A percentile compares a stretch with the other conserved stretches of the same genome.
Evolutionary conservation across 2,329 filamentous ascomycete genomes (phyloP).

Genomic region (Exserohilum rostratum): DNA sequence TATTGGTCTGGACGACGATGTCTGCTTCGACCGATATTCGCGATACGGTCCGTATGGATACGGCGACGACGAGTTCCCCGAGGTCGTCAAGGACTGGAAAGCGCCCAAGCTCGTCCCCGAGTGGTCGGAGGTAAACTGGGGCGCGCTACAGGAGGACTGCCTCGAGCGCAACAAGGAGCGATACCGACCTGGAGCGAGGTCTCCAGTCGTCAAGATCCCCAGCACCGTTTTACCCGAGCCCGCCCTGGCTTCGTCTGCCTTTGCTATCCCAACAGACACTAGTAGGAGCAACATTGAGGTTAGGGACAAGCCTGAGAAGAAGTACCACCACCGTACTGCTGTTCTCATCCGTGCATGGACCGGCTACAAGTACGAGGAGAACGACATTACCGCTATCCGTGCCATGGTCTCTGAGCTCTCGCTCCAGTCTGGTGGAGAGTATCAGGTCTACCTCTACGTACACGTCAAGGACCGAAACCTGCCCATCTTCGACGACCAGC

Average conservation of each 20-base stretch:
- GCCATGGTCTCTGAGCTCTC: constrained; percentile 55
- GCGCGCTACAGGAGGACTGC: constrained; percentile 70
- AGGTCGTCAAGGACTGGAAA: constrained; percentile 54
- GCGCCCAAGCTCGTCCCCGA: constrained; percentile 51
- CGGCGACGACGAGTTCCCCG: constrained; percentile 56
- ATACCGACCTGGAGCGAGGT: constrained; percentile 55
- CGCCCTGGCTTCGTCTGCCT: constrained; percentile 35
- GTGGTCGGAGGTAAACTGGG: constrained; percentile 74
- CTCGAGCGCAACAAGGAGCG: constrained; percentile 69
- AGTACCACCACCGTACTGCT: constrained; percentile 53
- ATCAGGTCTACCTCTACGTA: constrained; percentile 56
- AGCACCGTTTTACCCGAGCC: constrained; percentile 36
- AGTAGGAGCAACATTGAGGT: constrained; percentile 38
- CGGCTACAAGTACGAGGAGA: constrained; percentile 54
- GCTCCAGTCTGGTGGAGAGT: constrained; percentile 55
- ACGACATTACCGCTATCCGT: constrained; percentile 54
- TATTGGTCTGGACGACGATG: constrained; percentile 55
- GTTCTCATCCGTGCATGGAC: constrained; percentile 56
- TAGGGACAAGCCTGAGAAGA: constrained; percentile 26
- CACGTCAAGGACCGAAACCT: constrained; percentile 60
- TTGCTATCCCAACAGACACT: constrained; percentile 36
- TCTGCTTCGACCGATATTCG: constrained; percentile 67
- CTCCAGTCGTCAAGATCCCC: constrained; percentile 35
- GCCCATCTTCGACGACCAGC: constrained; percentile 65
- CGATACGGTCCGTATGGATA: constrained; percentile 64